Base-by-base conservation (phyloP, 768 basidiomycete genomes). In the Collybia sp. region DNA sequence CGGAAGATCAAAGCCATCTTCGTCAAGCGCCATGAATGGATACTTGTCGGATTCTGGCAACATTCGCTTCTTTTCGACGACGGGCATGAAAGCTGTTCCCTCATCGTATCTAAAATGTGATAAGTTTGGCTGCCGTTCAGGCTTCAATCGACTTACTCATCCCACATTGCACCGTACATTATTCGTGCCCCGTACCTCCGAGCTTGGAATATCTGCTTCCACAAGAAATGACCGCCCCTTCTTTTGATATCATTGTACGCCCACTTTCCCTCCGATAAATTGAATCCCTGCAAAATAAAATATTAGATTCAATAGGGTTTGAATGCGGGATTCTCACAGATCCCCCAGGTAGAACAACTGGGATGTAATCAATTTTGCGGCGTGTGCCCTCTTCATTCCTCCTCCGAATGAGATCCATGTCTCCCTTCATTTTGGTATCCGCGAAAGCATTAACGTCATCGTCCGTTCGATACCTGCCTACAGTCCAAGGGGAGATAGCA, bases 81-180 rank as follows among this genome's bases (percentile, higher is more conserved):
- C 76, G 6, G 90, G 90, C 73, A 93, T 78, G 50, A 88, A 78
- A 1, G 82, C 87, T 0, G 89, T 92, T 32, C 90, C 89, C 69
- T 90, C 87, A 54, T 91, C 88, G 52, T 90, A 90, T 61, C 85
- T 87, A 5, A n/a, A 36, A 34, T 44, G 48, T 42, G 48, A 39
- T 10, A 32, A 48, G 25, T 46, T 30, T 34, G 12, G 39, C 39
- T 30, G 53, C 32, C 46, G 48, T 35, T 25, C 38, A n/a, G 41
- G 40, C 31, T 38, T 34, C 41, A 36, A 50, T 52, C 40, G 5
- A 65, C 73, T 57, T 48, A 79, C 83, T 90, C 89, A 55, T 92
- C 89, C 87, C 89, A 91, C 88, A 90, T 91, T 6, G 88, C 87
- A 17, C 84, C 83, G 51, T 91, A 91, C 44, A 90, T 76, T 6